Evolutionary conservation across 805 yeast species (phyloP), one percentile per base, ranked within the genome.

Genomic region (Tetrapisispora nanseiensis): DNA sequence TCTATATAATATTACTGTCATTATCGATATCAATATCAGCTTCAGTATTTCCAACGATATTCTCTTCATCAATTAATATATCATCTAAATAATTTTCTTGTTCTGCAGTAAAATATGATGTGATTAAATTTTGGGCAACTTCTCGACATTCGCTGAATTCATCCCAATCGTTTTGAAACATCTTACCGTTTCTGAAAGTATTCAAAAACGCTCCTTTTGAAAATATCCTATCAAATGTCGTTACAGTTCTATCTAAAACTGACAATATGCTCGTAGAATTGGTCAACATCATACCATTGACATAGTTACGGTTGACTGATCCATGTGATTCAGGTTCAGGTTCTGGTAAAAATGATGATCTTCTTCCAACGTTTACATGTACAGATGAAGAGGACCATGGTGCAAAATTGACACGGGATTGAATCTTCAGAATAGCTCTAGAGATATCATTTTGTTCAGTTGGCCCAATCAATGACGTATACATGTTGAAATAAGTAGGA

Each of bases 371-470:
- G 7, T 90, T 87, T 0, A 87, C 68, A 54, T 86, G 92, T 6
- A 87, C 72, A 7, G 87, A 74, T 0, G 87, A 75, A 0, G 92
- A 78, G 0, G 86, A 75, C 87, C 95, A 84, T 0, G 95, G 92
- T 3, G 86, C 86, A 65, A 86, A 92, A 22, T 74, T 70, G 1
- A 86, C 69, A 42, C 90, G 62, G 40, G 75, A 76, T 48, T 80
- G 80, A 0, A 84, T 78, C 49, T 79, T 76, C 2, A 73, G 55
- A 16, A 75, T 63, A 1, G 84, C 86, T 55, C 79, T 80, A 39
- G 80, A 80, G 3, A 84, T 72, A 51, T 89, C 97, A 3, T 67
- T 66, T 40, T 80, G 85, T 50, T 82, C 86, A 19, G 71, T 66
- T 18, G 39, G 15, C 38, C 77, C 96, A 65, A 70, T 84, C 46